Evolutionary conservation across 1,284 basidiomycete genomes (phyloP), one percentile per base, ranked within the genome.

Genomic region (Cerioporus squamosus): DNA sequence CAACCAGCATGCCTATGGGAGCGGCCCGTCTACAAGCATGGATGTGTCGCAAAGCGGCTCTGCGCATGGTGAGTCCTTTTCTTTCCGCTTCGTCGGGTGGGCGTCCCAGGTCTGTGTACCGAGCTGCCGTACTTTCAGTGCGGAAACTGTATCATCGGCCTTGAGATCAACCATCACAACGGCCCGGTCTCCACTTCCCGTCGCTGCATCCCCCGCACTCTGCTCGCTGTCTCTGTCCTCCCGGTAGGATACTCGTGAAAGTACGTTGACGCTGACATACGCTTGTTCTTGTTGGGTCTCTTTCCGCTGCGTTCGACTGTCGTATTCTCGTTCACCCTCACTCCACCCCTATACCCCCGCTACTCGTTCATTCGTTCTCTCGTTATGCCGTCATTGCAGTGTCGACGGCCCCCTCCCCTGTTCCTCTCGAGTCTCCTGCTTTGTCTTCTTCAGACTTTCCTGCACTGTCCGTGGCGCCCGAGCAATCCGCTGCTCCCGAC

Each of bases 41-140:
- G 72, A 73, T 53, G 59, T 69, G 15, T 70, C 70, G 29, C 70
- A 73, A 61, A 77, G 74, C 66, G 72, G 74, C 45, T 75, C 78
- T 55, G 68, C 77, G 58, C 80, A 87, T 77, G 85, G 89, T 91
- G 86, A 91, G 89, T 86, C 63, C 64, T 68, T 67, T 77, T 76
- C 77, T 71, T 66, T 72, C 75, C 73, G 74, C 54, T 67, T 50
- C 73, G 72, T 82, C 84, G 86, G 87, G 89, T 86, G 86, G 86
- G 86, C 84, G 76, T 77, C 79, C 77, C 75, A 76, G 86, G 84
- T 79, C 82, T 84, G 80, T 81, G 84, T 89, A 89, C 87, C 87
- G 81, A 90, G 87, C 66, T 64, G 75, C 86, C 87, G 84, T 90
- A 78, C 88, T 88, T 90, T 86, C 85, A 90, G 86, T 88, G 85